Evolutionary conservation across 2,329 filamentous ascomycete genomes (phyloP), one percentile per base, ranked within the genome.

Genomic region (Aspergillus cejpii): DNA sequence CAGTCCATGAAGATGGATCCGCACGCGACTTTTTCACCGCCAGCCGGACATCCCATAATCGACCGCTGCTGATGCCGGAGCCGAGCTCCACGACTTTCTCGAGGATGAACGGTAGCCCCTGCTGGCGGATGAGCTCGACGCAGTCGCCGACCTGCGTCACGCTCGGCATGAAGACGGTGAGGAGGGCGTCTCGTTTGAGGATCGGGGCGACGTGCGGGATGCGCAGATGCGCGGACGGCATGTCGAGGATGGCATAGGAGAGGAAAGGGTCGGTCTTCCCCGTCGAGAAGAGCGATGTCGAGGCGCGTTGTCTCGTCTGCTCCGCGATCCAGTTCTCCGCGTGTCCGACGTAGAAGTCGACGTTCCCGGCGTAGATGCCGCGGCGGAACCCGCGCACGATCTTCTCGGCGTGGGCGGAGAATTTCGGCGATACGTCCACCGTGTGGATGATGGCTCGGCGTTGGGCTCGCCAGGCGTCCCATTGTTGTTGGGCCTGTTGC

Each of bases 71-170:
- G 14, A 74, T 63, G 0, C 69, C 71, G 15, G 64, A 60, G 0
- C 72, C 72, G 6, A 74, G 54, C 50, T 74, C 72, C 12, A 74
- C 61, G 3, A 68, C 69, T 48, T 64, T 65, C 37, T 74, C 70
- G 47, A 71, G 60, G 6, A 66, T 50, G 37, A 82, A 71, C 0
- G 79, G 78, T 42, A 87, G 67, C 2, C 64, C 66, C 10, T 77
- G 68, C 21, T 74, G 66, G 45, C 74, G 75, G 24, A 81, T 75
- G 29, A 70, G 62, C 37, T 75, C 67, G 21, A 83, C 70, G 47
- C 83, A 85, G 4, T 81, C 75, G 31, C 76, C 80, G 44, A 91
- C 84, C 63, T 91, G 87, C 7, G 85, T 89, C 47, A 92, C 80
- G 55, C 81, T 87, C 0, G 87, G 87, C 52, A 80, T 81, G 67